These are phyloP conservation scores for Penicillium sp. DNA, from an alignment of 2,329 filamentous ascomycete genomes.

Conservation along the genomic window DNA sequence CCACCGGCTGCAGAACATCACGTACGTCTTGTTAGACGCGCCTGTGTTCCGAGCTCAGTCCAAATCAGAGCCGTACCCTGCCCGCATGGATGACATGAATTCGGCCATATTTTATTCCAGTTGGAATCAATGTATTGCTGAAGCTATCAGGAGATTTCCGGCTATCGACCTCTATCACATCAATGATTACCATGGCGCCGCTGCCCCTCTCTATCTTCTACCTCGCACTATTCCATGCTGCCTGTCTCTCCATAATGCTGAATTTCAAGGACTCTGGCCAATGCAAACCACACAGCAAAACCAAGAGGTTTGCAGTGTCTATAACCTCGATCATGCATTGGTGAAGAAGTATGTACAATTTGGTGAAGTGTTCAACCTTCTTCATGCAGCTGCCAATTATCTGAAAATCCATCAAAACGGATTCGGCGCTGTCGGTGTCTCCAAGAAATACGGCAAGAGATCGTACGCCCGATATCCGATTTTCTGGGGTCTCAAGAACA, in stretches of 20 bases:
- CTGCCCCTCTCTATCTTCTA: slow-evolving; percentile 65
- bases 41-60: slow-evolving; percentile 67
- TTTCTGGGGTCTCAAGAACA: slow-evolving; percentile 65
- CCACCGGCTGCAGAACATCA: slow-evolving; percentile 65
- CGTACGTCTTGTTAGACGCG: slow-evolving; percentile 66
- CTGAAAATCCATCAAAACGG: slow-evolving; percentile 66
- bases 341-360: slow-evolving; percentile 65
- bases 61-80: slow-evolving; percentile 64
- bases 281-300: slow-evolving; percentile 63
- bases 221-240: slow-evolving; percentile 61
- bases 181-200: slow-evolving; percentile 65
- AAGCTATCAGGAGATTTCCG: slow-evolving; percentile 63
- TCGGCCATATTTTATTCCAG: slow-evolving; percentile 68
- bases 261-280: slow-evolving; percentile 69
- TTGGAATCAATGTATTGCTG: slow-evolving; percentile 70
- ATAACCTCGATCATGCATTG: slow-evolving; percentile 60
- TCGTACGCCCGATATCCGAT: slow-evolving; percentile 68
- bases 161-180: slow-evolving; percentile 63
- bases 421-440: slow-evolving; percentile 67
- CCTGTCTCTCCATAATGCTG: slow-evolving; percentile 67
- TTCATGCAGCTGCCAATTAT: slow-evolving; percentile 66
- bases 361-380: slow-evolving; percentile 67
- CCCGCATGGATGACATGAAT: slow-evolving; percentile 69
- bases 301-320: slow-evolving; percentile 64
- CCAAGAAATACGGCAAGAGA: slow-evolving; percentile 67